Base-by-base conservation (phyloP, 1,284 basidiomycete species). In the Malassezia slooffiae region DNA sequence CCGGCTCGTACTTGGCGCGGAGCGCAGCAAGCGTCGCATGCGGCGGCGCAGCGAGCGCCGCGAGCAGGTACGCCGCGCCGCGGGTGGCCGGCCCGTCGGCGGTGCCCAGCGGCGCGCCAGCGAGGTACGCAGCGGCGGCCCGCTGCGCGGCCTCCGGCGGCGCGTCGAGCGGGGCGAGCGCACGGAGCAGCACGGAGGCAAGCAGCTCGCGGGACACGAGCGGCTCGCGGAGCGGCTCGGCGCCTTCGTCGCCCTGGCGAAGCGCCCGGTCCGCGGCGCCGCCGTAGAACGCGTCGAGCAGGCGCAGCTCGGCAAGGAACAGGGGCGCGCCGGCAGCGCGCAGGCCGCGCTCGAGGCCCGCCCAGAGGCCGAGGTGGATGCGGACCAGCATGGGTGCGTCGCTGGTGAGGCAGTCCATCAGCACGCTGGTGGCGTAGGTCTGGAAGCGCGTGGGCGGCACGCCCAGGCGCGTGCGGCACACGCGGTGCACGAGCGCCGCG, bases 381-480 rank as follows among this genome's bases (percentile, higher is more conserved):
- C 79, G 77, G 7, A 89, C 71, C 0, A 84, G 79, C 48, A 80
- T 77, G 3, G 81, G 79, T 63, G 93, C 91, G 72, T 93, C 89
- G 63, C 83, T 80, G 9, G 86, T 74, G 39, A 96, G 80, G 66
- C 84, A 83, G 67, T 95, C 89, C 41, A 91, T 75, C 17, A 91
- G 71, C 20, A 79, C 77, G 0, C 83, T 82, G 51, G 84, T 84
- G 16, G 77, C 74, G 57, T 82, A 79, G 58, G 82, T 78, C 17
- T 80, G 72, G 40, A 76, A 74, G 55, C 81, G 82, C 28, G 73
- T 72, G 5, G 74, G 21, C 29, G 4, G 21, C 23, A 5, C 38
- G 40, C 10, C 28, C 20, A 4, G 17, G 17, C 1, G 22, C 16
- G 3, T 51, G 45, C 15, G 17, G 35, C 55, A 55, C 27, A 64